Conservation (phyloP, 805 yeast genomes). For the Ogataea thermomethanolica region DNA sequence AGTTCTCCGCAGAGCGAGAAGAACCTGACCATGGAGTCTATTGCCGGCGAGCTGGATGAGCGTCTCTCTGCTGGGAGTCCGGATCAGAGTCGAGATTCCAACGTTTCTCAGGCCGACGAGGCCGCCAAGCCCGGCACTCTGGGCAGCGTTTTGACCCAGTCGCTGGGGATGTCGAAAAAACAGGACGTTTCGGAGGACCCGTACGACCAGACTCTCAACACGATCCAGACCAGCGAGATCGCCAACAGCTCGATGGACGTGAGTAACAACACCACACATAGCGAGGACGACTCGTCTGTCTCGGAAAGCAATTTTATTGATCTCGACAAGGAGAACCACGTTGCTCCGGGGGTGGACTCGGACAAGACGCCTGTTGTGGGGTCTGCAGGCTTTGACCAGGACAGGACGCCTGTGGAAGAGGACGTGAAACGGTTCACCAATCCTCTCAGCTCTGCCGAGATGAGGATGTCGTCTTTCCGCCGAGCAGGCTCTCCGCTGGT, state of each 20-base stretch:
- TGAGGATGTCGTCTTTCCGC: slow-evolving; percentile 15
- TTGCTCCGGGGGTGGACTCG: slow-evolving; percentile 3
- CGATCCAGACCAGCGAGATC: slow-evolving; percentile 15
- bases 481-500: slow-evolving; percentile 17
- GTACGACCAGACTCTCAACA: slow-evolving; percentile 13
- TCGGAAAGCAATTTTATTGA: slow-evolving; percentile 27
- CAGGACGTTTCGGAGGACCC: slow-evolving; percentile 6
- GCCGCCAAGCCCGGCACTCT: slow-evolving; percentile 10
- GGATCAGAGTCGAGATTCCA: slow-evolving; percentile 3
- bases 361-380: slow-evolving; percentile 13
- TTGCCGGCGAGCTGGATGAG: slow-evolving; percentile 20
- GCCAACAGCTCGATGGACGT: slow-evolving; percentile 3
- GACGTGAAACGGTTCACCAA: slow-evolving; percentile 21
- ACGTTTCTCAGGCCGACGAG: slow-evolving; percentile 1
- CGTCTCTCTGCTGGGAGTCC: not conserved
- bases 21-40: slow-evolving; percentile 12
- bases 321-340: slow-evolving; percentile 14
- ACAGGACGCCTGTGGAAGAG: slow-evolving; percentile 22
- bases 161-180: slow-evolving; percentile 12
- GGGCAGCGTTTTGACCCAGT: slow-evolving; percentile 13
- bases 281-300: slow-evolving; percentile 20
- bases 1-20: slow-evolving; percentile 19
- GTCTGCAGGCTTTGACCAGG: slow-evolving; percentile 15
- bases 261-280: slow-evolving; percentile 4
- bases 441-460: slow-evolving; percentile 17